Conservation (phyloP, 169 alveolate genomes). For the Theileria parva region DNA sequence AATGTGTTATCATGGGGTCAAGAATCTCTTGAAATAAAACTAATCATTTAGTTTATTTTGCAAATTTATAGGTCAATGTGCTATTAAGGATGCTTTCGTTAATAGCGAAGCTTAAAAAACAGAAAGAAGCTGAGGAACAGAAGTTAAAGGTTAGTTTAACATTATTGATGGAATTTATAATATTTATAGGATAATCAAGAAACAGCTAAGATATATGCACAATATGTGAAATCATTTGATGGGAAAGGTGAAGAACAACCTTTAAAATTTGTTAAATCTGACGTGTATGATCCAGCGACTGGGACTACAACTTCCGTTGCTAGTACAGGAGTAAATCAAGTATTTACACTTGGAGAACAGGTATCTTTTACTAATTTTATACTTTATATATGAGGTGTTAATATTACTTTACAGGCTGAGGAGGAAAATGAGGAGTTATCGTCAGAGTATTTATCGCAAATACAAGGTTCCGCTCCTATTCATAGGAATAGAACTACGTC, state of each 20-base stretch:
- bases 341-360: conserved; percentile 3
- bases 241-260: conserved; percentile 13
- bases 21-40: neutral
- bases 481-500: neutral
- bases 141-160: conserved; percentile 34
- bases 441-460: conserved; percentile 25
- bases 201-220: conserved; percentile 59
- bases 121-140: conserved; percentile 50
- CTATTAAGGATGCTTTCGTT: conserved; percentile 21
- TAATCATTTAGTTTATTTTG: neutral
- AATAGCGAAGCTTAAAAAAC: conserved; percentile 35
- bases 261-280: conserved; percentile 8
- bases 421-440: conserved; percentile 1
- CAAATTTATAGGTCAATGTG: neutral
- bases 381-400: neutral
- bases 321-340: neutral
- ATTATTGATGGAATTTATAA: neutral
- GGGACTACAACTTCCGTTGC: conserved; percentile 4
- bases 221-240: conserved; percentile 52
- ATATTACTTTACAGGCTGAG: neutral
- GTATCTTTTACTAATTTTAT: neutral
- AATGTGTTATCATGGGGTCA: neutral
- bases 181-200: conserved; percentile 32
- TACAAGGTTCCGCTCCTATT: neutral
- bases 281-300: conserved; percentile 15